Evolutionary conservation across 108 stramenopile genomes (phyloP), one percentile per base, ranked within the genome.

Genomic region (Aurantiochytrium sp.): DNA sequence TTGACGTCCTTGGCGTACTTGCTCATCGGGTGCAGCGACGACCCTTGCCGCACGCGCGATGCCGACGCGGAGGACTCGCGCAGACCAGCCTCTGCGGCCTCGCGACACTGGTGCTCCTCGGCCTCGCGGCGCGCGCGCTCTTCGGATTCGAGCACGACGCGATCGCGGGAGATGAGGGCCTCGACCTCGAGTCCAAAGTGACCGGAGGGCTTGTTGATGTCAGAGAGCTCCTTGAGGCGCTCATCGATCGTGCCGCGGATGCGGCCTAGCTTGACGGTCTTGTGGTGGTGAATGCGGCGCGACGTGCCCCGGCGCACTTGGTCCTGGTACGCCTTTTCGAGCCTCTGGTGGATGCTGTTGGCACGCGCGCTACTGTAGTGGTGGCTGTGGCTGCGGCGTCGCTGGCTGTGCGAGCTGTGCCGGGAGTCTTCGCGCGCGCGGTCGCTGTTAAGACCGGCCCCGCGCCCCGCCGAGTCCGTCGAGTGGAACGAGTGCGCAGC

Each of bases 181-280:
- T 81, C 73, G 0, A 81, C 42, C 6, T 41, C 45, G 30, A 81
- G 39, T 6, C 30, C 45, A 1, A 12, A 6, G 24, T 81, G 73
- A 1, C 73, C 73, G 10, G 45, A 41, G 10, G 45, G 73, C 19
- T 48, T 41, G 45, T 81, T 81, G 24, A 81, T 22, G 45, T 81
- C 39, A 37, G 73, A 48, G n/a, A 81, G 73, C 39, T 81, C 73
- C 73, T 81, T 81, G 12, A 81, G 73, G n/a, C 45, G 73, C 45
- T 81, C 45, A 81, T 81, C 73, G 36, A 42, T 48, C 6, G 73
- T 48, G 12, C 42, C 27, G 6, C 27, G 42, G 8, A 48, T 17
- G 12, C 24, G n/a, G 12, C 45, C 24, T 12, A 81, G 45, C 73
- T 48, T 41, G 42, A 81, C 73, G 6, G 73, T 81, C 45, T 81